phyloP scores from a whole-genome alignment of 352 stramenopile species.

The Aphanomyces cochlioides region DNA sequence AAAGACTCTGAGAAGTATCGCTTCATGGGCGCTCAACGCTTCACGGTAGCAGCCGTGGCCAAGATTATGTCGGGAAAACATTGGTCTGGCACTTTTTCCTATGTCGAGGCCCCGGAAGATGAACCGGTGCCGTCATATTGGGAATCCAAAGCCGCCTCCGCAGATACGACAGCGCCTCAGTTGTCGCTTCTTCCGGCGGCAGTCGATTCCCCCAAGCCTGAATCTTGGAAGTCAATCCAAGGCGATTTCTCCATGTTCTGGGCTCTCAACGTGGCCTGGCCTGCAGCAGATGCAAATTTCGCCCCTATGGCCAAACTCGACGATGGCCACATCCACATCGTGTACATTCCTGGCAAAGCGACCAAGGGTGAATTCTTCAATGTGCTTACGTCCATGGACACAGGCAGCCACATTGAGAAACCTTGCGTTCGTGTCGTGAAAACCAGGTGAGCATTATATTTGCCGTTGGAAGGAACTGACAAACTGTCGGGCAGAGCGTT shows the following conservation, averaged over 20 bases:
- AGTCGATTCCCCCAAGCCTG: background rate
- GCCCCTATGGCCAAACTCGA: conserved; percentile 43
- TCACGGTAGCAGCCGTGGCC: conserved; percentile 54
- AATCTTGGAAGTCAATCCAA: conserved; percentile 40
- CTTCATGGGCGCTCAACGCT: conserved; percentile 54
- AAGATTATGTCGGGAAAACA: conserved; percentile 45
- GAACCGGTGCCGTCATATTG: conserved; percentile 31
- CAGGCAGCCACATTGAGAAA: conserved; percentile 46
- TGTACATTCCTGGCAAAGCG: conserved; percentile 1
- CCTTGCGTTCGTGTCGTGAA: conserved; percentile 51
- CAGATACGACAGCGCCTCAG: conserved; percentile 23
- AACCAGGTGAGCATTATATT: conserved; percentile 32
- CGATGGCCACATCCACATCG: conserved; percentile 52
- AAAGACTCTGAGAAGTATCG: conserved; percentile 71
- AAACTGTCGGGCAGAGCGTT: conserved; percentile 39
- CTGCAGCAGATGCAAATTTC: conserved; percentile 42
- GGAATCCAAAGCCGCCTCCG: conserved; percentile 12
- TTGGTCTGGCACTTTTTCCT: conserved; percentile 52
- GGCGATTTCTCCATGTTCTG: conserved; percentile 60
- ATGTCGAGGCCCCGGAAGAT: conserved; percentile 25
- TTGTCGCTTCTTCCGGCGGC: conserved; percentile 35
- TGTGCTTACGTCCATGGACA: conserved; percentile 48
- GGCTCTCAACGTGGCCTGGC: conserved; percentile 56
- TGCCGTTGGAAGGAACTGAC: background rate
- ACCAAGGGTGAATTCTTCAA: conserved; percentile 36